Evolutionary conservation across 2,329 filamentous ascomycete genomes (phyloP).

Genomic region (Claviceps citrina): DNA sequence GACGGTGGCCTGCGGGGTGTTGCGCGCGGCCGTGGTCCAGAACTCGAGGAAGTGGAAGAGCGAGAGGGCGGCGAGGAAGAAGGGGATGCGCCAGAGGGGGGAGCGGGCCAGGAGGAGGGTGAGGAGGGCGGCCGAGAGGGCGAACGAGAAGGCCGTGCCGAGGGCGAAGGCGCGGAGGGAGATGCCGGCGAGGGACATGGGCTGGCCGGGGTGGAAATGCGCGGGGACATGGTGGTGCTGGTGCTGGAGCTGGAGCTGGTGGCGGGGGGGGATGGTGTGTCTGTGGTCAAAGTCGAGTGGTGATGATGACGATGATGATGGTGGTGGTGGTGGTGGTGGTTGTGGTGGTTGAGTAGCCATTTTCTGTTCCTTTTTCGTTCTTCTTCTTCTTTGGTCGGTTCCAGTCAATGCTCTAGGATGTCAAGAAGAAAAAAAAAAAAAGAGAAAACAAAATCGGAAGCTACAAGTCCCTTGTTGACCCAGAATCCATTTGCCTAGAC

Average conservation of each 20-base stretch:
- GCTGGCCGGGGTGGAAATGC: slow-evolving; percentile 26
- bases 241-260: neutral
- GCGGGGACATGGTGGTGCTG: neutral
- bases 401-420: no score
- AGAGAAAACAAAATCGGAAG: no score
- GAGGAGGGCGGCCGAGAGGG: slow-evolving; percentile 16
- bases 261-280: neutral
- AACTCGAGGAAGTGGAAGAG: slow-evolving; percentile 95
- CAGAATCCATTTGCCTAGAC: no score
- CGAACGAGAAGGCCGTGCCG: slow-evolving; percentile 27
- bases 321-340: neutral
- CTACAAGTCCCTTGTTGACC: no score
- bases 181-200: slow-evolving; percentile 44
- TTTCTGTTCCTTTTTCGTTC: no score
- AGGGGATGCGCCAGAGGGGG: slow-evolving; percentile 45
- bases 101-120: slow-evolving; percentile 24
- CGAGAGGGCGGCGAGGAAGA: slow-evolving; percentile 54
- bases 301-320: neutral
- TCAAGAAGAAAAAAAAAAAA: no score
- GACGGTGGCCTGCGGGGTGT: slow-evolving; percentile 56
- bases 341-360: no score
- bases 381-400: no score
- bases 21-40: slow-evolving; percentile 74
- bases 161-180: slow-evolving; percentile 42
- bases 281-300: slow-evolving; percentile 2